Percentiles rank a stretch among this genome's conserved stretches.
Evolutionary conservation across 108 stramenopile genomes (phyloP).

Genomic region (Epithemia pelagica): DNA sequence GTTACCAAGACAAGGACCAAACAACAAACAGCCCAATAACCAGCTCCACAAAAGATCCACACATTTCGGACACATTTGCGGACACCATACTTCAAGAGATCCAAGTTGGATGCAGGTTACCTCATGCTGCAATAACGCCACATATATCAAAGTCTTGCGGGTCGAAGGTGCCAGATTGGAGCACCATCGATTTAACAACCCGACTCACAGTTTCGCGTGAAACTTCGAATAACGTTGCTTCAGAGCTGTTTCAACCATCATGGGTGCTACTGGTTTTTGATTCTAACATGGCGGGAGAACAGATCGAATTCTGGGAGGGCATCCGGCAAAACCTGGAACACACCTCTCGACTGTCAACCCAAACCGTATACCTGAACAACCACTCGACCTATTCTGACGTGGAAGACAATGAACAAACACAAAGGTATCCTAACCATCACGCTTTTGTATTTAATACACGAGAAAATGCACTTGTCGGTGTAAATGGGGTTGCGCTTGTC

Average conservation of each 20-base stretch:
- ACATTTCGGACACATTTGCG: not conserved
- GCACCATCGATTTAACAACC: not conserved
- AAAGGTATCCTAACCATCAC: not conserved
- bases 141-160: not conserved
- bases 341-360: not conserved
- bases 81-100: not conserved
- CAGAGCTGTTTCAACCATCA: not conserved
- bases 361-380: not conserved
- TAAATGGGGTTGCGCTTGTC: not conserved
- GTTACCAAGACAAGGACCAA: conserved; percentile 22
- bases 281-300: not conserved
- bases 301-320: not conserved
- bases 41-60: not conserved
- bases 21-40: not conserved
- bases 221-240: not conserved
- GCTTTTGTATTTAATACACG: not conserved
- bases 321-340: not conserved
- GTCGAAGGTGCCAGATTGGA: not conserved
- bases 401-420: no score
- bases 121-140: not conserved
- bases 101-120: not conserved
- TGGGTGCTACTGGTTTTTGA: not conserved
- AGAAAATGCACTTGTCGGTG: not conserved
- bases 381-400: no score
- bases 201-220: not conserved